Evolutionary conservation across 495 filamentous ascomycete genomes (phyloP).

Genomic region (Penicillium odoratum): DNA sequence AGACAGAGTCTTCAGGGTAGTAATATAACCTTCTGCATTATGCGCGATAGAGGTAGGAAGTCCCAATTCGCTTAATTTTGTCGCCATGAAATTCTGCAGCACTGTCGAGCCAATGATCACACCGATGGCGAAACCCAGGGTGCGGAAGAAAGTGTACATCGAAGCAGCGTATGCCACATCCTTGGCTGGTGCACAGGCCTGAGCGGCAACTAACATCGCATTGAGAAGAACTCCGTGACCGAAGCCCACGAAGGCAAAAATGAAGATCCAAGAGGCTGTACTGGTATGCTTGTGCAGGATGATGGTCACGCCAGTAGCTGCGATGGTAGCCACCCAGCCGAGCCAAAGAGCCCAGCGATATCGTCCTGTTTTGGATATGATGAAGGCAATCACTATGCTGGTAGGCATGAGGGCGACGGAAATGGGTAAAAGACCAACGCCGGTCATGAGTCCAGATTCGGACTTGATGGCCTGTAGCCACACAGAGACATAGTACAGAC

Average conservation of each 20-base stretch:
- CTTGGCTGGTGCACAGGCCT: slow-evolving; percentile 47
- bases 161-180: slow-evolving; percentile 51
- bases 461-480: neutral
- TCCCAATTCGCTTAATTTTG: neutral
- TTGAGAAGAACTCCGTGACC: slow-evolving; percentile 54
- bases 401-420: neutral
- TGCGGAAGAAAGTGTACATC: slow-evolving; percentile 60
- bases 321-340: slow-evolving; percentile 50
- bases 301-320: slow-evolving; percentile 48
- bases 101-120: slow-evolving; percentile 57
- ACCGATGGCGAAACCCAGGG: slow-evolving; percentile 59
- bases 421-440: slow-evolving; percentile 26
- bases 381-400: slow-evolving; percentile 33
- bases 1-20: neutral
- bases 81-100: slow-evolving; percentile 40
- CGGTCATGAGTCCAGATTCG: neutral
- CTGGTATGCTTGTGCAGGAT: slow-evolving; percentile 44
- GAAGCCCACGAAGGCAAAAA: slow-evolving; percentile 45
- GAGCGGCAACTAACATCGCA: slow-evolving; percentile 54
- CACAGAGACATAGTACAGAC: slow-evolving; percentile 1
- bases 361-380: slow-evolving; percentile 46
- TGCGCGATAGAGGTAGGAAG: neutral
- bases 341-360: slow-evolving; percentile 56
- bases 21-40: neutral
- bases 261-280: slow-evolving; percentile 49